Percentiles rank a stretch among this genome's conserved stretches.
phyloP scores from a whole-genome alignment of 2,329 filamentous ascomycete genomes.

The Fusarium sp. region DNA sequence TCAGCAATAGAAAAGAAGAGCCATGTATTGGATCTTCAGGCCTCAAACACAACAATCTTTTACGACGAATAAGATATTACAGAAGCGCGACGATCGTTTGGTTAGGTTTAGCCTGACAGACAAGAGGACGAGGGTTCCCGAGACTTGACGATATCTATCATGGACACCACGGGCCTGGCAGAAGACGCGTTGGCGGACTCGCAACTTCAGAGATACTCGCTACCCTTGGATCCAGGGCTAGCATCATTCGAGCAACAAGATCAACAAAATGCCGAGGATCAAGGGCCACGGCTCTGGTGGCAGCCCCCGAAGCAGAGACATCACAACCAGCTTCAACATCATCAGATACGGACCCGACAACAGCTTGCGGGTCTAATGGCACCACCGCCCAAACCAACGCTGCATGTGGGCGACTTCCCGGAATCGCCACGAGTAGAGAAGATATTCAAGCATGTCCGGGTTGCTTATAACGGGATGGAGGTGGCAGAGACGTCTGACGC shows the following conservation, averaged over 20 bases:
- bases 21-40: not conserved
- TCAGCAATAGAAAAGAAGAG: not conserved
- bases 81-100: no score
- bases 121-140: no score
- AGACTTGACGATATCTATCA: no score
- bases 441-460: slow-evolving; percentile 67
- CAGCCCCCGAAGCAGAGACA: not conserved
- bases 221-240: no score
- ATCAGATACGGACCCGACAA: not conserved
- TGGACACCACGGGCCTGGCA: no score
- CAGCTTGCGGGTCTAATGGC: not conserved
- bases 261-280: not conserved
- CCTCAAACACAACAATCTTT: no score
- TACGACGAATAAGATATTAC: no score
- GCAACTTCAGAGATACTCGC: no score
- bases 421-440: slow-evolving; percentile 71
- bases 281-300: not conserved
- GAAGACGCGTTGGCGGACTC: no score
- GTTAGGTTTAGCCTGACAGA: no score
- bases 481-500: slow-evolving; percentile 73
- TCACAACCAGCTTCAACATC: not conserved
- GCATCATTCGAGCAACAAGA: not conserved
- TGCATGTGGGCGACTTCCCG: slow-evolving; percentile 72
- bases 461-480: slow-evolving; percentile 69
- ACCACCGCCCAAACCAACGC: slow-evolving; percentile 23